Base-by-base conservation (phyloP, 2,329 filamentous ascomycete species). In the Ceratocystis cubensis region DNA sequence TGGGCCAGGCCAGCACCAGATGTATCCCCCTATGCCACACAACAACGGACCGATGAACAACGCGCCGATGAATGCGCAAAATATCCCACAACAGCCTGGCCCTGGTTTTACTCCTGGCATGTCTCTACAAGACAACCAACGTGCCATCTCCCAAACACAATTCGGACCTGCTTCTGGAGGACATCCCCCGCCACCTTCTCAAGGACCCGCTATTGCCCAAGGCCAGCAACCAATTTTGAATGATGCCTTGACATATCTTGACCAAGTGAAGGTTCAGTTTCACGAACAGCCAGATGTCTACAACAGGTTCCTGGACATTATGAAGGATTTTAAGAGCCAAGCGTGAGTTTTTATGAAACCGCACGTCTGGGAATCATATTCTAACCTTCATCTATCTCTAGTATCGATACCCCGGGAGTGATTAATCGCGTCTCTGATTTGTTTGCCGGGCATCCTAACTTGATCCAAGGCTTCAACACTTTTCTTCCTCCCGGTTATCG, bases 241-340 rank as follows among this genome's bases (percentile, higher is more conserved):
- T 74, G 80, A 85, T 73, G 94, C 94, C 41, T 82, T 99, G 57
- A 96, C 91, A 72, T 99, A 99, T 73, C 84, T 99, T 28, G 94
- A 99, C 73, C 94, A 97, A 76, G 94, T 99, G 70, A 99, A 99
- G 76, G 92, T 97, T 33, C 92, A 96, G 73, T 99, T 99, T 71
- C 89, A 91, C 69, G 93, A 97, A 70, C 91, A 96, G 71, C 92
- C 94, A 3, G 93, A 97, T 75, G 94, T 99, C 0, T 99, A 99
- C 73, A 97, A 97, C 73, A 83, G 89, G 46, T 97, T 99, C 72
- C 78, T 99, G 59, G 94, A 99, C 72, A 99, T 99, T 62, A 99
- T 99, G 94, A 99, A 99, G 74, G 94, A 99, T 72, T 99, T 99
- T 75, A 99, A 99, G 77, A 96, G 91, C 72, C 93, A 96, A 77